phyloP scores from a whole-genome alignment of 169 alveolate genomes.

The Plasmodium vivax region DNA sequence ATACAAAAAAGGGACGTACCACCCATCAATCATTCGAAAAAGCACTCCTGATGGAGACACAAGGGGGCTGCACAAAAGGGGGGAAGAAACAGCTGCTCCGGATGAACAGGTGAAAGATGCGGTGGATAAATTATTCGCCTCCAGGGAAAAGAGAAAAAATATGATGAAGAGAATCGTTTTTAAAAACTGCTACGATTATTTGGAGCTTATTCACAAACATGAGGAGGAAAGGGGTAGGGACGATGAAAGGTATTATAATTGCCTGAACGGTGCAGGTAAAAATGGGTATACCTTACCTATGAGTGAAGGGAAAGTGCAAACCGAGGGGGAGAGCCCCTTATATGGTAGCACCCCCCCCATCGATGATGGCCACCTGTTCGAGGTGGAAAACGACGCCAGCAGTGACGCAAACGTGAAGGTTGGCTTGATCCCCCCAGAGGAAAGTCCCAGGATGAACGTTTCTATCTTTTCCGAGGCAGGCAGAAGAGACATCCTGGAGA shows the following conservation, averaged over 20 bases:
- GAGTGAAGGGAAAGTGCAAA: neutral
- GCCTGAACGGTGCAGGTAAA: neutral
- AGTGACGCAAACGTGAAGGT: neutral
- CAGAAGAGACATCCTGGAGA: slow-evolving; percentile 48
- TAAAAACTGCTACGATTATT: slow-evolving; percentile 34
- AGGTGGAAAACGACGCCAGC: slow-evolving; percentile 36
- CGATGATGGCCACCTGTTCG: slow-evolving; percentile 19
- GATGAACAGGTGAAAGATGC: slow-evolving; percentile 53
- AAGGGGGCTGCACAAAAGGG: neutral
- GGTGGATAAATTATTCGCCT: slow-evolving; percentile 41
- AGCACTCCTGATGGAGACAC: neutral
- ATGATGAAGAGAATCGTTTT: slow-evolving; percentile 64
- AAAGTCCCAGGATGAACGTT: slow-evolving; percentile 15
- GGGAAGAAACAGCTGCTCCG: neutral
- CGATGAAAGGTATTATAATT: slow-evolving; percentile 40
- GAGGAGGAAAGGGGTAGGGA: slow-evolving; percentile 18
- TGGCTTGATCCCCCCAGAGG: neutral
- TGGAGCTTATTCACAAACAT: slow-evolving; percentile 35
- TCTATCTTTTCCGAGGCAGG: slow-evolving; percentile 68
- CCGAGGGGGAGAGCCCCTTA: neutral
- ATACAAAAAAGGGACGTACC: neutral
- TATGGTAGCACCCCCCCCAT: neutral
- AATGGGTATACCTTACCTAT: neutral
- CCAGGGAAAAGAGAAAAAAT: slow-evolving; percentile 51
- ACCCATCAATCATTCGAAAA: neutral